phyloP scores from a whole-genome alignment of 306 rosid genomes.

The Fagus crenata region DNA sequence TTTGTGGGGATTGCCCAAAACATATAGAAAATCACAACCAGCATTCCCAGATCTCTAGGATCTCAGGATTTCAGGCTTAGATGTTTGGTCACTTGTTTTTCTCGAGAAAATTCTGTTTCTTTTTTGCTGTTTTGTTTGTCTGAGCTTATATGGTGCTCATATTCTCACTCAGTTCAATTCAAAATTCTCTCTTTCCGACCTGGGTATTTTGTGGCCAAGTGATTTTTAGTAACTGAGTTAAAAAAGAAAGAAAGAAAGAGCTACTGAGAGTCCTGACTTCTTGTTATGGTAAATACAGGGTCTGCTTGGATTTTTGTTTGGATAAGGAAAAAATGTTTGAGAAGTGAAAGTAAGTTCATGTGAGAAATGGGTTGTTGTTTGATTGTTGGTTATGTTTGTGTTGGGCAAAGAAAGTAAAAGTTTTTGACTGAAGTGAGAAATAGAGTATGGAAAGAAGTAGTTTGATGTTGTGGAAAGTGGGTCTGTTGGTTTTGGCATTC shows the following conservation, averaged over 20 bases:
- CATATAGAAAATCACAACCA: slow-evolving; percentile 35
- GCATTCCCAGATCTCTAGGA: slow-evolving; percentile 80
- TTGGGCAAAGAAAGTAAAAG: slow-evolving; percentile 29
- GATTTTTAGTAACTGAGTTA: slow-evolving; percentile 37
- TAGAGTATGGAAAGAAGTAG: slow-evolving; percentile 45
- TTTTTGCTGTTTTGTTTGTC: slow-evolving; percentile 43
- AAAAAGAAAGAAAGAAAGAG: not conserved
- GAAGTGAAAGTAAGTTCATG: slow-evolving; percentile 33
- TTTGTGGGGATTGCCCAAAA: slow-evolving; percentile 52
- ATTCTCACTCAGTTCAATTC: slow-evolving; percentile 43
- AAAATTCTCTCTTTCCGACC: slow-evolving; percentile 41
- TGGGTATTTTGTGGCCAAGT: slow-evolving; percentile 23
- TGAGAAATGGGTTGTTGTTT: slow-evolving; percentile 44
- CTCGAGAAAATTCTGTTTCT: slow-evolving; percentile 46
- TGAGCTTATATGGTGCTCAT: slow-evolving; percentile 30
- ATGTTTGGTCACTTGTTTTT: slow-evolving; percentile 27
- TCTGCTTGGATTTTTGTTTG: slow-evolving; percentile 29
- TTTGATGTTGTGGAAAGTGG: slow-evolving; percentile 47
- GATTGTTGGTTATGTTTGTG: slow-evolving; percentile 40
- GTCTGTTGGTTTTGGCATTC: slow-evolving; percentile 54
- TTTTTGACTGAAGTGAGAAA: slow-evolving; percentile 24
- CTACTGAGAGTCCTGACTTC: slow-evolving; percentile 16
- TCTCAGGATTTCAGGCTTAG: slow-evolving; percentile 50
- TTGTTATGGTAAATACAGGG: slow-evolving; percentile 33
- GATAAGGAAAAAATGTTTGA: slow-evolving; percentile 40